These are phyloP conservation scores for Phylloporus arenicola DNA, from an alignment of 768 basidiomycete genomes.

Conservation along the genomic window DNA sequence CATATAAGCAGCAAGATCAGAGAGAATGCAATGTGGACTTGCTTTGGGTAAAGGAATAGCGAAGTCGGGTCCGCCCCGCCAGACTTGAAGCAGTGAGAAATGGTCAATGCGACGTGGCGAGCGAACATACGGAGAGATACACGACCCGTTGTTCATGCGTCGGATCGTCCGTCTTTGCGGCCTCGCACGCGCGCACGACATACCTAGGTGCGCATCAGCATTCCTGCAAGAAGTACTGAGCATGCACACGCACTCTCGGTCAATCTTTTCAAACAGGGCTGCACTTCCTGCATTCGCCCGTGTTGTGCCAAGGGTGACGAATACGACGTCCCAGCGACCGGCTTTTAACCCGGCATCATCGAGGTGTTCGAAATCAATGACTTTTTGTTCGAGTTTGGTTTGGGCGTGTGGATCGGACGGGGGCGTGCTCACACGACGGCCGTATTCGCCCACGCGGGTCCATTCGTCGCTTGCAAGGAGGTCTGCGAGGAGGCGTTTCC, in stretches of 20 bases:
- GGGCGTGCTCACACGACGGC: slow-evolving; percentile 51
- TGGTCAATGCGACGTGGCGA: not conserved
- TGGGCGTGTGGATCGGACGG: slow-evolving; percentile 34
- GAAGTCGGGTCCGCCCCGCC: slow-evolving; percentile 45
- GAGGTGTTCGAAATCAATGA: slow-evolving; percentile 64
- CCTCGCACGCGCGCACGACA: slow-evolving; percentile 67
- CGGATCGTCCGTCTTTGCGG: slow-evolving; percentile 48
- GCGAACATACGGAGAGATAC: slow-evolving; percentile 51
- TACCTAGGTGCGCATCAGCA: slow-evolving; percentile 39
- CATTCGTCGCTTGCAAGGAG: slow-evolving; percentile 55
- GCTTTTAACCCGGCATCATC: slow-evolving; percentile 45
- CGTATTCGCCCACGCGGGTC: slow-evolving; percentile 62
- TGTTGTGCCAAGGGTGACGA: slow-evolving; percentile 71
- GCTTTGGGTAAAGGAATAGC: slow-evolving; percentile 49
- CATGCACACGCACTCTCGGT: slow-evolving; percentile 51
- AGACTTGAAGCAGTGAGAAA: slow-evolving; percentile 31
- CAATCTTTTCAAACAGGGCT: slow-evolving; percentile 69
- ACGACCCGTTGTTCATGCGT: slow-evolving; percentile 52
- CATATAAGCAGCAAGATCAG: not conserved
- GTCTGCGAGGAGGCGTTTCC: slow-evolving; percentile 54
- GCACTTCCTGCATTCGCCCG: slow-evolving; percentile 54
- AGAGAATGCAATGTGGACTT: not conserved
- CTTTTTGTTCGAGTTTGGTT: slow-evolving; percentile 63
- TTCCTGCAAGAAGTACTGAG: no score
- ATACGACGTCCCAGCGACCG: slow-evolving; percentile 69